Conservation (phyloP, 306 rosid species). For the Betula pendula region DNA sequence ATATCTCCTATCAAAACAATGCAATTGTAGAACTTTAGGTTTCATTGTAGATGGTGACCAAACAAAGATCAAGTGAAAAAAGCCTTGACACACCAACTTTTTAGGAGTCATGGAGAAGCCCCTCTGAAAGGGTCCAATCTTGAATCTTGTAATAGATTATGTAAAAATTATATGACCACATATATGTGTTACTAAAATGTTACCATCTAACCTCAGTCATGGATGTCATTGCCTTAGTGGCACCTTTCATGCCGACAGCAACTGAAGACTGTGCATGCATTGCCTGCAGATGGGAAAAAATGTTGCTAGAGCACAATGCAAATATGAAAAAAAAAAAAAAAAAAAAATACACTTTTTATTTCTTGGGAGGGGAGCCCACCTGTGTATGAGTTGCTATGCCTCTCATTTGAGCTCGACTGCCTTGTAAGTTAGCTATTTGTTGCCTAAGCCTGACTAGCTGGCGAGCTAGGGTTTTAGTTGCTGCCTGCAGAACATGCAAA, state of each 20-base stretch:
- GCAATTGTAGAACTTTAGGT: not conserved
- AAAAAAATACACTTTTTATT: not conserved
- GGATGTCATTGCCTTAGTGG: conserved; percentile 84
- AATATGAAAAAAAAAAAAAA: not conserved
- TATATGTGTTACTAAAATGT: not conserved
- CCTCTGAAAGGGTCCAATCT: not conserved
- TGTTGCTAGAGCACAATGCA: conserved; percentile 22
- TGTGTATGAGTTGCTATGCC: conserved; percentile 98
- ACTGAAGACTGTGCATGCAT: conserved; percentile 91
- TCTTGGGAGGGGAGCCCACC: conserved; percentile 42
- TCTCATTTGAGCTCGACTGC: conserved; percentile 99
- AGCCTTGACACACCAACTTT: not conserved
- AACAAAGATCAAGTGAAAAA: not conserved
- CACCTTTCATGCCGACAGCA: conserved; percentile 94
- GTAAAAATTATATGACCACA: not conserved
- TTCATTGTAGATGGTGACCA: not conserved
- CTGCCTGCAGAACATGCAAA: conserved; percentile 55
- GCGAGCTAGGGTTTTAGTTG: conserved; percentile 89
- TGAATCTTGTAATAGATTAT: not conserved
- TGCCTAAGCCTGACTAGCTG: conserved; percentile 94
- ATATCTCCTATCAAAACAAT: not conserved
- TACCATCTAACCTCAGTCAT: conserved; percentile 73
- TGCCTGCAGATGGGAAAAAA: conserved; percentile 60
- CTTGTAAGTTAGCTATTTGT: conserved; percentile 92
- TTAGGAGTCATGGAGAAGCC: not conserved